A percentile compares a stretch with the other conserved stretches of the same genome.
Conservation (phyloP, 805 yeast genomes). For the Babjeviella inositovora region DNA sequence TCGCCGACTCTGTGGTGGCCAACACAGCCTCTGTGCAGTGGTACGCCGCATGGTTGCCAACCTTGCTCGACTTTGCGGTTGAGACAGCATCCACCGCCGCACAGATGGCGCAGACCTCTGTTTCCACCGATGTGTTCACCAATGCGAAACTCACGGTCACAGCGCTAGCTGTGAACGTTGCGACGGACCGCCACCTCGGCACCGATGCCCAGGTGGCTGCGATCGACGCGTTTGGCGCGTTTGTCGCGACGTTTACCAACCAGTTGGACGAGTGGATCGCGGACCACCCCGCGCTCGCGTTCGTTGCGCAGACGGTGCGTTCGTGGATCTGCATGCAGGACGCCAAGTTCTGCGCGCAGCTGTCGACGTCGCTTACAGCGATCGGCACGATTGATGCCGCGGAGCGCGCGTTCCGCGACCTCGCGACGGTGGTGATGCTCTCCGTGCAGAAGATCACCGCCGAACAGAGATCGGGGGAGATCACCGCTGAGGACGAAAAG, state of each 20-base stretch:
- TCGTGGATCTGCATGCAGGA: conserved; percentile 22
- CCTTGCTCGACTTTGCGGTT: conserved; percentile 15
- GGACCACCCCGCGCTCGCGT: conserved; percentile 14
- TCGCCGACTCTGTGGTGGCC: conserved; percentile 3
- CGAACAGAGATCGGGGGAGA: conserved; percentile 10
- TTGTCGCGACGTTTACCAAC: conserved; percentile 8
- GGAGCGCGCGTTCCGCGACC: conserved; percentile 29
- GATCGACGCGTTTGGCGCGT: conserved; percentile 7
- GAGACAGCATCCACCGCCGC: conserved; percentile 4
- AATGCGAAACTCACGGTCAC: no score
- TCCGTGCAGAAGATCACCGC: conserved; percentile 46
- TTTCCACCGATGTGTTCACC: conserved; percentile 1
- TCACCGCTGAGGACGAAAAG: conserved; percentile 37
- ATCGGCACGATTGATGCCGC: conserved; percentile 13
- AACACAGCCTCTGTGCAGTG: conserved; percentile 3
- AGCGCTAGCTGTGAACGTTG: no score
- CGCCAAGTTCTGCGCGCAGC: conserved; percentile 6
- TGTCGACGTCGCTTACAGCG: conserved; percentile 9
- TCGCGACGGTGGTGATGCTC: conserved; percentile 45
- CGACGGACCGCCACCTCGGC: conserved; percentile 3
- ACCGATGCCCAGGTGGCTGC: conserved; percentile 4
- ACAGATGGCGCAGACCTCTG: conserved; percentile 1
- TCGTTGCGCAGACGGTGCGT: conserved; percentile 28
- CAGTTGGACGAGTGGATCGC: conserved; percentile 17
- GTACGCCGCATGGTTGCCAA: conserved; percentile 15